Base-by-base conservation (phyloP, 1,139 yeast genomes). In the Suzukiozyma palmioleophila region DNA sequence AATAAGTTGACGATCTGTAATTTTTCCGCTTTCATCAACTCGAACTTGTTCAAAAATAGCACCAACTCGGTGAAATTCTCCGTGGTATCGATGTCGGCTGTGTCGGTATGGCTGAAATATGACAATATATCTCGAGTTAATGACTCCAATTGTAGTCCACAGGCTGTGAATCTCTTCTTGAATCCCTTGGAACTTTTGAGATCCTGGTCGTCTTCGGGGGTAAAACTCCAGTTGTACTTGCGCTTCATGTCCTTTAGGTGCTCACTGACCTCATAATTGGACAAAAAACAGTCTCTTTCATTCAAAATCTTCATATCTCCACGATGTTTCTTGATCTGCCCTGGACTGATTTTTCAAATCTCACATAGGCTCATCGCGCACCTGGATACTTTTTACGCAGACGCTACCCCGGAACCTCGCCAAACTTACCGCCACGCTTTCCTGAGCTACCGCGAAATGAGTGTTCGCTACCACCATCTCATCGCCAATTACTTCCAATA, bases 1-100 rank as follows among this genome's bases (percentile, higher is more conserved):
- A 89, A 73, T 4, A 80, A 69, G 59, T 92, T 90, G 43, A 89
- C 74, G 28, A 92, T 77, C 60, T 90, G 97, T 32, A 92, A 66
- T 52, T 84, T 81, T 56, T 92, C 98, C 15, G 86, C 82, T 58
- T 87, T 85, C 60, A 85, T 89, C 45, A 92, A 66, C 26, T 74
- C 74, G 47, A 73, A 79, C 26, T 64, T 57, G 44, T 81, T 75
- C 41, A 85, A 66, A 30, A 64, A 68, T 2, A 49, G 46, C 66
- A 88, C 69, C 36, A 87, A 68, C 21, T 64, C 61, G 3, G 69
- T 65, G 43, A 90, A 77, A n/a, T 60, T 62, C 5, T 72, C 79
- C 10, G 59, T 62, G 2, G 72, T 55, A 33, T 73, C 75, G 14
- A 71, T 68, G 0, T 44, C 48, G 1, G 77, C 66, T 30, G 63